These are phyloP conservation scores for Kalmanozyma brasiliensis DNA, from an alignment of 1,284 basidiomycete genomes.

Conservation along the genomic window DNA sequence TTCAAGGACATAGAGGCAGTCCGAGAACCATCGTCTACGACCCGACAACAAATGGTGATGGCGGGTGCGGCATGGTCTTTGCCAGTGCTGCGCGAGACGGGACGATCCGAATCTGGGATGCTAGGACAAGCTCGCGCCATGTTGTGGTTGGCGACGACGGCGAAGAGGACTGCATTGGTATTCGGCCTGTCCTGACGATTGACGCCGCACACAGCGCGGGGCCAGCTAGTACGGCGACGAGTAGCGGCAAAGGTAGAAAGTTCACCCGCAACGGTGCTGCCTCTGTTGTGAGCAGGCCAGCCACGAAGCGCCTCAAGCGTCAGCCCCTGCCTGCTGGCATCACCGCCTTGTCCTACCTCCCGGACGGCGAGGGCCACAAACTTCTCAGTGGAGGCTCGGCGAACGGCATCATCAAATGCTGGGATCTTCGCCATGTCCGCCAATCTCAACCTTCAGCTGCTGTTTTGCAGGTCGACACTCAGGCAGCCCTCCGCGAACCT, in stretches of 20 bases:
- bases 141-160: not conserved
- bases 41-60: slow-evolving; percentile 44
- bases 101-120: slow-evolving; percentile 61
- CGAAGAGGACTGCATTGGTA: slow-evolving; percentile 3
- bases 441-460: slow-evolving; percentile 3
- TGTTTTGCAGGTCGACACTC: slow-evolving; percentile 18
- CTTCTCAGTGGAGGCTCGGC: slow-evolving; percentile 58
- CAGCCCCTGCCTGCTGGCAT: slow-evolving; percentile 43
- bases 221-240: not conserved
- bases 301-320: slow-evolving; percentile 9
- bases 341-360: slow-evolving; percentile 56
- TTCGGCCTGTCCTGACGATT: slow-evolving; percentile 53
- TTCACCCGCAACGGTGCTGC: slow-evolving; percentile 4
- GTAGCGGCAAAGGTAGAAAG: slow-evolving; percentile 10
- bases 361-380: slow-evolving; percentile 42
- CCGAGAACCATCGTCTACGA: slow-evolving; percentile 62
- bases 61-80: slow-evolving; percentile 51
- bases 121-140: slow-evolving; percentile 23
- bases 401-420: slow-evolving; percentile 61
- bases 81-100: slow-evolving; percentile 64
- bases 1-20: slow-evolving; percentile 53
- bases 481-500: not conserved
- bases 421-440: slow-evolving; percentile 59
- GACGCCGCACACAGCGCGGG: slow-evolving; percentile 49
- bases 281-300: slow-evolving; percentile 1